These are phyloP conservation scores for Pleurotus salmoneostramineus DNA, from an alignment of 768 basidiomycete species.

Conservation along the genomic window DNA sequence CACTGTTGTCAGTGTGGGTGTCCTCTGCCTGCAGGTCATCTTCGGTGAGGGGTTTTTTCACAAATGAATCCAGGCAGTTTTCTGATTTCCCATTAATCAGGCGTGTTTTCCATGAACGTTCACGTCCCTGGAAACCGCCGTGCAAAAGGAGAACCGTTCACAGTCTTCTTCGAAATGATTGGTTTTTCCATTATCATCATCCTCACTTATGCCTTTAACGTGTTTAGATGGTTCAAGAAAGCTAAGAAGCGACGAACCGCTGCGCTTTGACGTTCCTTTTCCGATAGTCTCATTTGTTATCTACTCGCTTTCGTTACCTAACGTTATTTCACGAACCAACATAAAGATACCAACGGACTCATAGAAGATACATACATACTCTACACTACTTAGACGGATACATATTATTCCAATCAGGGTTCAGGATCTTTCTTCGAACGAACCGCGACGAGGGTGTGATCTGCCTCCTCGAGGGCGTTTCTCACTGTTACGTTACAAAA, in stretches of 20 bases:
- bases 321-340: no score
- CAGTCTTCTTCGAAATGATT: slow-evolving; percentile 56
- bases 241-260: slow-evolving; percentile 38
- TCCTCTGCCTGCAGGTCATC: slow-evolving; percentile 60
- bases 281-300: not conserved
- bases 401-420: slow-evolving; percentile 15
- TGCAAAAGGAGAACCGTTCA: slow-evolving; percentile 31
- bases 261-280: slow-evolving; percentile 11
- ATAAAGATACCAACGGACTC: no score
- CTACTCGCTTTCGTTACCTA: not conserved
- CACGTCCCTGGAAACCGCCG: slow-evolving; percentile 51
- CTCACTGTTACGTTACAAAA: slow-evolving; percentile 25
- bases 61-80: not conserved
- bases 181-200: slow-evolving; percentile 40
- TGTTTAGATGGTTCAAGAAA: slow-evolving; percentile 62
- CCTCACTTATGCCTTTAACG: slow-evolving; percentile 37
- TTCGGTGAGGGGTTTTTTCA: slow-evolving; percentile 38
- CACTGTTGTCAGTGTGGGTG: slow-evolving; percentile 61
- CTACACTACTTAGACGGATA: not conserved
- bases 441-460: slow-evolving; percentile 28
- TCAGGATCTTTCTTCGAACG: slow-evolving; percentile 19
- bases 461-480: slow-evolving; percentile 38
- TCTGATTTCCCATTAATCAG: slow-evolving; percentile 30
- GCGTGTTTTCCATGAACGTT: slow-evolving; percentile 66
- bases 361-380: not conserved